Conservation (phyloP, 805 yeast species). For the Debaryomyces maramus region DNA sequence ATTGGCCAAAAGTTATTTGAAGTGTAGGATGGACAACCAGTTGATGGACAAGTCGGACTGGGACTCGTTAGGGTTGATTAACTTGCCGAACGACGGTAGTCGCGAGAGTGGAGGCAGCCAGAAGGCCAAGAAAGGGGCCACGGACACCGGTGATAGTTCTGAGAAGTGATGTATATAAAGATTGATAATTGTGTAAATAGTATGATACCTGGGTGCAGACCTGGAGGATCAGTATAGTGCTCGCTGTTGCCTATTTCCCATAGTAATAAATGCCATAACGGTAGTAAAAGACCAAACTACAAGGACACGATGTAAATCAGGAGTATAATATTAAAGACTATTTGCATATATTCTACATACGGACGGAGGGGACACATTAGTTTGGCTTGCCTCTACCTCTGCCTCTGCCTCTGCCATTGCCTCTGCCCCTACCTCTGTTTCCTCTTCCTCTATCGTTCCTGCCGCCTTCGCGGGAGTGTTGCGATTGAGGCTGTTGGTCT, state of each 20-base stretch:
- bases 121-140: background rate
- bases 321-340: too few species aligned
- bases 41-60: slow-evolving; percentile 44
- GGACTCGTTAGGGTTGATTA: slow-evolving; percentile 44
- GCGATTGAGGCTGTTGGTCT: background rate
- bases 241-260: too few species aligned
- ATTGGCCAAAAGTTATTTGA: slow-evolving; percentile 76
- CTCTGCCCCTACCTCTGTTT: slow-evolving; percentile 15
- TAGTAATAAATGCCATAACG: too few species aligned
- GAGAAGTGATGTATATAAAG: too few species aligned
- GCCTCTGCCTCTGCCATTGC: slow-evolving; percentile 19
- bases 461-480: background rate
- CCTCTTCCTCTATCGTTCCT: slow-evolving; percentile 16
- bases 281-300: too few species aligned
- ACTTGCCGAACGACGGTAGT: slow-evolving; percentile 30
- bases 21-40: slow-evolving; percentile 83
- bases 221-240: too few species aligned
- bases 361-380: too few species aligned
- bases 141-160: background rate
- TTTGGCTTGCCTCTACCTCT: slow-evolving; percentile 15
- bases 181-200: too few species aligned
- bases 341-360: too few species aligned
- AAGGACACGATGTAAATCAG: too few species aligned
- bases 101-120: slow-evolving; percentile 19
- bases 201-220: too few species aligned